phyloP scores from a whole-genome alignment of 352 stramenopile species.

The Pythium brassicae region DNA sequence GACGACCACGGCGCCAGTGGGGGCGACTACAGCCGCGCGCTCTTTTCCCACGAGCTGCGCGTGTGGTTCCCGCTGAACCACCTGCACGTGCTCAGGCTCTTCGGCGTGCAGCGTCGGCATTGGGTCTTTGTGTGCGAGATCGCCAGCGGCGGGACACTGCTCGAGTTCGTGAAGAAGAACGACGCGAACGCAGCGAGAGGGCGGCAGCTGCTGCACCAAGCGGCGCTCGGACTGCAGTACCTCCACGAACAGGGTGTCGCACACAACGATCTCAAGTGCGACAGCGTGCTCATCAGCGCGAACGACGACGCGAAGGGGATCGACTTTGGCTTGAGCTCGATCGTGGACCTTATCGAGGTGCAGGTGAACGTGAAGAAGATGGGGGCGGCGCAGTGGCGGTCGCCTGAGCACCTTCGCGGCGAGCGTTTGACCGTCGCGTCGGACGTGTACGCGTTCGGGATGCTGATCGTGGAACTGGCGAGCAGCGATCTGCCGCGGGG shows the following conservation, averaged over 20 bases:
- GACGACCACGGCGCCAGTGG: too few relatives aligned
- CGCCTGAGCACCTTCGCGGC: background rate
- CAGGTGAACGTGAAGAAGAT: background rate
- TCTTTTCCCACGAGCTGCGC: background rate
- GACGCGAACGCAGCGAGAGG: background rate
- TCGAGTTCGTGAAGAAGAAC: background rate
- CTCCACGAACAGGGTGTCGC: background rate
- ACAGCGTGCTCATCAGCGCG: conserved; percentile 2
- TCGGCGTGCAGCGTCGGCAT: background rate
- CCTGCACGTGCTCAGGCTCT: conserved; percentile 3
- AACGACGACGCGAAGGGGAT: background rate
- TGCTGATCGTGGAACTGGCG: conserved; percentile 10
- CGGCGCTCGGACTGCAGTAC: conserved; percentile 1
- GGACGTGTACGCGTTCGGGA: background rate
- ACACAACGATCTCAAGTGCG: conserved; percentile 8
- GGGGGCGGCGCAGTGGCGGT: background rate
- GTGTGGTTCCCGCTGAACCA: conserved; percentile 4
- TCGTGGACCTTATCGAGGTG: background rate
- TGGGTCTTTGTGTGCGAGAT: conserved; percentile 3
- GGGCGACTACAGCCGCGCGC: background rate
- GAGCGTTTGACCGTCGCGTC: background rate
- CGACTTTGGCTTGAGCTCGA: background rate
- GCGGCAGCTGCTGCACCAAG: background rate
- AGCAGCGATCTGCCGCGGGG: conserved; percentile 12
- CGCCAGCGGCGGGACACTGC: background rate